Evolutionary conservation across 768 basidiomycete species (phyloP).

Genomic region (Piloderma croceum): DNA sequence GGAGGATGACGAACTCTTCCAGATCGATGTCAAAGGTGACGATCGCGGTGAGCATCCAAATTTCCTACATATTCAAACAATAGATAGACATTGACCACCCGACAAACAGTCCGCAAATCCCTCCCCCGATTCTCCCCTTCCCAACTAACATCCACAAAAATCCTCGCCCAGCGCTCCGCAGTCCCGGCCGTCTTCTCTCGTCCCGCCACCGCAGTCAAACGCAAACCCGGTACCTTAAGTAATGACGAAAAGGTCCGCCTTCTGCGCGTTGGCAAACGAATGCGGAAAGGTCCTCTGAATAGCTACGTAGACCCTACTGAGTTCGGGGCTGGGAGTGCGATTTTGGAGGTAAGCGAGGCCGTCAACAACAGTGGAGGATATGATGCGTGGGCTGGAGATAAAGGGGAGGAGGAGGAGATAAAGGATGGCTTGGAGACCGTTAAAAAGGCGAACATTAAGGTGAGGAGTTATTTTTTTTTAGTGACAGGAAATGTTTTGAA

Average conservation of each 20-base stretch:
- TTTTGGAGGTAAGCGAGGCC: conserved; percentile 60
- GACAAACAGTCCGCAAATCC: conserved; percentile 57
- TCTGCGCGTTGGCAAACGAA: conserved; percentile 68
- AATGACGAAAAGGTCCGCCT: conserved; percentile 71
- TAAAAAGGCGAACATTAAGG: not conserved
- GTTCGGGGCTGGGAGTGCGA: conserved; percentile 58
- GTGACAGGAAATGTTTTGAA: too few relatives aligned
- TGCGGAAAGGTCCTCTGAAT: conserved; percentile 69
- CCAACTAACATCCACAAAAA: conserved; percentile 65
- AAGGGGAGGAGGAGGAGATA: conserved; percentile 24
- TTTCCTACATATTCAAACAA: too few relatives aligned
- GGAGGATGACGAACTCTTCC: conserved; percentile 70
- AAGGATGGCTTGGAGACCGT: not conserved
- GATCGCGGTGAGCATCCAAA: conserved; percentile 49
- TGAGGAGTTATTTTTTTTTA: too few relatives aligned
- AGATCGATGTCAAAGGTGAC: conserved; percentile 77
- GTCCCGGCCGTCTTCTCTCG: conserved; percentile 80
- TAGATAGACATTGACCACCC: too few relatives aligned
- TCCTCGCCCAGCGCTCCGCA: conserved; percentile 81
- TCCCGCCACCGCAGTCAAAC: conserved; percentile 32
- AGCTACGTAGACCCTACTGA: conserved; percentile 63
- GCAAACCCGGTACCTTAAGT: conserved; percentile 41
- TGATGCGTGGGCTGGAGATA: conserved; percentile 49
- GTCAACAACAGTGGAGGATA: conserved; percentile 63
- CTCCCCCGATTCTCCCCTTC: conserved; percentile 50